Base-by-base conservation (phyloP, 805 yeast species). In the Phaffomyces opuntiae region DNA sequence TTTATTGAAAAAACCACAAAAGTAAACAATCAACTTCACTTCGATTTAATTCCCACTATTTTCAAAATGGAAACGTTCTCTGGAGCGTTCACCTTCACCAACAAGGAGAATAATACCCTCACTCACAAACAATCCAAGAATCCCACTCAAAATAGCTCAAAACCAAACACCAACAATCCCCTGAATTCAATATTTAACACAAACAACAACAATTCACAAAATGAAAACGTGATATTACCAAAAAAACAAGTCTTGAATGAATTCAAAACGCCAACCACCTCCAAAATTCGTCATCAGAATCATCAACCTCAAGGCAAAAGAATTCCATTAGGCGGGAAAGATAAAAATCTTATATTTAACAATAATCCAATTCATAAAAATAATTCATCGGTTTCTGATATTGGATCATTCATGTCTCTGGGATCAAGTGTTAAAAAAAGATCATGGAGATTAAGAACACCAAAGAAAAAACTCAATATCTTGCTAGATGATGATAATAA, bases 391-490 rank as follows among this genome's bases (percentile, higher is more conserved):
- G 8, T 38, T 13, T 24, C 19, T 34, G 42, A 43, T 11, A 33
- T 45, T 29, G 42, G 42, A 12, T 41, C 48, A 11, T 31, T 45
- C 39, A 32, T 34, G 17, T 37, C 48, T 4, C 8, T 33, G 7
- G 41, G 43, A 21, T 45, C 45, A 12, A 45, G 37, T 17, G 45
- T 35, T 9, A 39, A 31, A 45, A 47, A 45, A 47, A 48, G 45
- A 36, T 35, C 43, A 36, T 39, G 51, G 51, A 48, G 58, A 40
- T 25, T 47, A 12, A 50, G 50, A 47, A 52, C 61, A 3, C 57
- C 56, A 26, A 51, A 50, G 29, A 62, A 61, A 44, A 60, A 66
- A 41, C 54, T 65, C 41, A 58, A 56, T 17, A 65, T 70, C 4
- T 55, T 66, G 37, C 53, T 63, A 19, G 66, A 65, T 47, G 60